Evolutionary conservation across 1,284 basidiomycete species (phyloP).

Genomic region (Golubevia pallescens): DNA sequence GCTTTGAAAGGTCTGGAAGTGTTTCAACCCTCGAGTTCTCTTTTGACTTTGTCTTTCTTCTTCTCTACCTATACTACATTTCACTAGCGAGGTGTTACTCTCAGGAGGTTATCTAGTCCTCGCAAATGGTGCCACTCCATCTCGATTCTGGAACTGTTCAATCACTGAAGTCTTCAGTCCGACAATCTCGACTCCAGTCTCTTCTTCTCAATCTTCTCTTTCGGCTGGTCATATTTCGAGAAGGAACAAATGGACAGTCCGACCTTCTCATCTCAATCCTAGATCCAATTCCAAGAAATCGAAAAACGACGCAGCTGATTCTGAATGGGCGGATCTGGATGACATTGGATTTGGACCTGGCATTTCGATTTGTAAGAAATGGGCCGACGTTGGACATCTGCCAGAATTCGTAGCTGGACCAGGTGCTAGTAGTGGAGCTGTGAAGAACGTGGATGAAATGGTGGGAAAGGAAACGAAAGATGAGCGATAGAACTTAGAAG

Average conservation of each 20-base stretch:
- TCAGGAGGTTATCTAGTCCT: slow-evolving; percentile 26
- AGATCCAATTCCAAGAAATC: neutral
- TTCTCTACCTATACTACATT: too few species aligned
- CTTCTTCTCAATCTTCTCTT: neutral
- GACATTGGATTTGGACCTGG: slow-evolving; percentile 11
- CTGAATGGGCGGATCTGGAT: slow-evolving; percentile 4
- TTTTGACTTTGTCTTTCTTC: neutral
- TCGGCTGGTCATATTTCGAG: slow-evolving; percentile 2
- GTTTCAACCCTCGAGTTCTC: too few species aligned
- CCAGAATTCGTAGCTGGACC: slow-evolving; percentile 1
- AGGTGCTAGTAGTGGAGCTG: slow-evolving; percentile 1
- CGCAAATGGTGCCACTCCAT: slow-evolving; percentile 16
- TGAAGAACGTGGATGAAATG: slow-evolving; percentile 11
- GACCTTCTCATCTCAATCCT: slow-evolving; percentile 9
- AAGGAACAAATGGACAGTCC: slow-evolving; percentile 4
- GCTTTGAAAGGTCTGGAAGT: neutral
- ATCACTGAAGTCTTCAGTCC: slow-evolving; percentile 46
- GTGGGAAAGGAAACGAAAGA: slow-evolving; percentile 5
- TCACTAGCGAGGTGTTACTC: slow-evolving; percentile 29
- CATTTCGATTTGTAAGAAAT: slow-evolving; percentile 1
- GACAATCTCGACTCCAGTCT: slow-evolving; percentile 7
- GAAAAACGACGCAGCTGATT: neutral
- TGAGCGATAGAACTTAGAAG: neutral
- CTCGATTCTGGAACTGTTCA: slow-evolving; percentile 56
- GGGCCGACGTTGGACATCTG: slow-evolving; percentile 8